Base-by-base conservation (phyloP, 805 yeast species). In the Candida golubevii region DNA sequence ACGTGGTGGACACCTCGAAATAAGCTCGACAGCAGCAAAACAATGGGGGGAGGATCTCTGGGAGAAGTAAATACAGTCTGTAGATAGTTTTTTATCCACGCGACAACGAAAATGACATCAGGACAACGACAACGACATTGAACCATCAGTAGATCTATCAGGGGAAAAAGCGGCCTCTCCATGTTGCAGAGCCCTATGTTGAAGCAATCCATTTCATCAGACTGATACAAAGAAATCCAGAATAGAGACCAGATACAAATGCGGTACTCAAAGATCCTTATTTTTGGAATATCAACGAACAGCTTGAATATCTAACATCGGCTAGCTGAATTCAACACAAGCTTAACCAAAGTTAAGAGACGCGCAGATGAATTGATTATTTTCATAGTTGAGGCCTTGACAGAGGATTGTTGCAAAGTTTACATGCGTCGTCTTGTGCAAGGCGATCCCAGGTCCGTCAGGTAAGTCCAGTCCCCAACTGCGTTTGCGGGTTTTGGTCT, bases 231-330 rank as follows among this genome's bases (percentile, higher is more conserved):
- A 67, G 65, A 28, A 77, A 87, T 55, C 95, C 97, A 1, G 62
- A 63, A 28, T 49, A 58, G 12, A 76, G 99, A 48, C 97, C 96
- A 1, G 79, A 78, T 46, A 88, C 95, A 6, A 55, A 63, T 1
- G 66, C 63, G 18, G 81, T 93, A 1, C 64, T 91, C 61, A 77
- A 72, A 49, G 98, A 93, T 67, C 99, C 99, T 5, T 78, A 79
- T 48, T 93, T 93, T 61, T 93, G 99, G 99, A 50, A 75, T 4
- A 65, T 66, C 11, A 78, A 79, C 35, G 83, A 79, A 60, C 86
- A 85, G 57, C 70, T 93, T 42, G 96, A 88, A 51, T 90, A n/a
- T n/a, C n/a, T n/a, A n/a, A 5, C 23, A 18, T 18, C 5, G 23
- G 23, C 23, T 3, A 18, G 23, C 23, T 18, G 23, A 18, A 18